Percentiles rank a stretch among this genome's conserved stretches.
phyloP scores from a whole-genome alignment of 2,329 filamentous ascomycete genomes.

The Trichoderma sp. region DNA sequence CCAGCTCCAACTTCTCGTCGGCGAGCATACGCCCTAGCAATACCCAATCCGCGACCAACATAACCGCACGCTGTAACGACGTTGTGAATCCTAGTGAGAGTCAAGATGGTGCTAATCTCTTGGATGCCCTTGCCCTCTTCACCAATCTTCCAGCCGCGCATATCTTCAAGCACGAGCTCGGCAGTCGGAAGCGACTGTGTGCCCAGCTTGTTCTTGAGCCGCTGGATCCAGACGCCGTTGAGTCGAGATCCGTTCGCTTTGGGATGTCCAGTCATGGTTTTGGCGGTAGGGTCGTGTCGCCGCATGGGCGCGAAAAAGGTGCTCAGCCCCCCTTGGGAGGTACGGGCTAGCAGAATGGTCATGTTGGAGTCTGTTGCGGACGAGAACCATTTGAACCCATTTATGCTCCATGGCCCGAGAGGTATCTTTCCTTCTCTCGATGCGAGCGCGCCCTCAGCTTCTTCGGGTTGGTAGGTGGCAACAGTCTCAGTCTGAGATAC shows the following conservation, averaged over 20 bases:
- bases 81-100: conserved; percentile 62
- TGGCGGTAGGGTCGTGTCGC: conserved; percentile 37
- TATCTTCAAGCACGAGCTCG: conserved; percentile 64
- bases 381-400: conserved; percentile 63
- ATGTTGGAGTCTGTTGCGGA: conserved; percentile 41
- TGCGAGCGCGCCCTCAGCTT: conserved; percentile 18
- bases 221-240: conserved; percentile 67
- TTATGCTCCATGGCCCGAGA: conserved; percentile 58
- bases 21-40: conserved; percentile 57
- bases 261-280: conserved; percentile 29
- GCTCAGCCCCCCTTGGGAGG: conserved; percentile 47
- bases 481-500: conserved; percentile 66
- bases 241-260: conserved; percentile 42
- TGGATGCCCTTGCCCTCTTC: conserved; percentile 63
- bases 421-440: conserved; percentile 28
- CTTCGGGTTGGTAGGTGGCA: conserved; percentile 38
- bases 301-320: conserved; percentile 66
- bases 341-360: conserved; percentile 62
- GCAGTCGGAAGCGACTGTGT: conserved; percentile 69
- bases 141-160: conserved; percentile 66
- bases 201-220: conserved; percentile 71
- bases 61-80: conserved; percentile 52
- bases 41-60: conserved; percentile 54
- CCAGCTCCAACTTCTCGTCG: conserved; percentile 53
- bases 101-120: conserved; percentile 67